Evolutionary conservation across 225 moss, liverwort and hornwort genomes (phyloP), one percentile per base, ranked within the genome.

Genomic region (Polytrichum commune): DNA sequence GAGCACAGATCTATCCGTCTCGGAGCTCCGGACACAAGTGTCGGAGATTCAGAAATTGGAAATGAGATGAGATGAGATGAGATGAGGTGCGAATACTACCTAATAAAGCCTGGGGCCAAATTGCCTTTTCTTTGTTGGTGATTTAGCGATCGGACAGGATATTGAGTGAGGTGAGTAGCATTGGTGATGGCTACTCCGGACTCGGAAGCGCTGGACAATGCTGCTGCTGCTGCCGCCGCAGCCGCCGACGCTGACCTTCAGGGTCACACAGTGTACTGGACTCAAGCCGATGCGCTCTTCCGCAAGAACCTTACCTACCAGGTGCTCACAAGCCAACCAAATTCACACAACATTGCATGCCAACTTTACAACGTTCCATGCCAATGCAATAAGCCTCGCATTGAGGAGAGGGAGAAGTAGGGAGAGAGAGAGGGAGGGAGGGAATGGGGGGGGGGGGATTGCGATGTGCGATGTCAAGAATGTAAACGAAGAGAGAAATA

Each of bases 271-370:
- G 53, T 67, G 7, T 70, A 9, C n/a, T 70, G 19, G 53, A 78
- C 81, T 13, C 85, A 85, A 78, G 78, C 81, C 60, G 76, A 78
- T 70, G 85, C 85, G 18, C 85, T 86, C 60, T 66, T 86, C 5
- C 85, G 85, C 60, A 86, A 86, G 23, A 86, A 86, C 66, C 79
- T 86, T 22, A 86, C 85, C 19, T 82, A 62, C 60, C 85, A 86
- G 85, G 85, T 86, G 60, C 46, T 46, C 46, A 7, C 16, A 46
- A 46, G 0, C 13, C 46, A 46, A 46, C 16, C 46, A 46, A 46
- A 46, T 46, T 46, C 46, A 13, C 60, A 24, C 22, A 60, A 60
- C 60, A n/a, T 24, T 20, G 2, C n/a, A 60, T n/a, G 16, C 60
- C 60, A 20, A n/a, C 8, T 58, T 22, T 20, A 24, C 1, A 60